These are phyloP conservation scores for Lachancea thermotolerans DNA, from an alignment of 805 yeast species.

Conservation along the genomic window DNA sequence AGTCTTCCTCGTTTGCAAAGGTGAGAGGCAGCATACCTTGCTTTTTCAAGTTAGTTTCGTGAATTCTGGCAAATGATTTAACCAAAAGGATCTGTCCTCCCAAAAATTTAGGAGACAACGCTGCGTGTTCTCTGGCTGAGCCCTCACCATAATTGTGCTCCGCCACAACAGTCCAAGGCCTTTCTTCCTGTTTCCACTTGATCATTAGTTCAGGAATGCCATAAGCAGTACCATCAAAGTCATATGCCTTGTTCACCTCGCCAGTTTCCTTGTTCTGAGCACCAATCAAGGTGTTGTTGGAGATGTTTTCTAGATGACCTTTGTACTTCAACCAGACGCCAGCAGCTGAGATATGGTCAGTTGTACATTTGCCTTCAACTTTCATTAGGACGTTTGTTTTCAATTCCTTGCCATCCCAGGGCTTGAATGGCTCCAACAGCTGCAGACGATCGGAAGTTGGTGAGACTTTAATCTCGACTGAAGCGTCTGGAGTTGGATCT, in stretches of 20 bases:
- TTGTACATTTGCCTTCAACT: constrained; percentile 97
- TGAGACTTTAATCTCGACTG: constrained; percentile 59
- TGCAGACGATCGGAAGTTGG: constrained; percentile 91
- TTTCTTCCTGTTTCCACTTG: constrained; percentile 79
- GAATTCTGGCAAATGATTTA: constrained; percentile 96
- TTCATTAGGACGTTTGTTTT: constrained; percentile 70
- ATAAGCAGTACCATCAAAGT: constrained; percentile 67
- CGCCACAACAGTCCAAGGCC: constrained; percentile 93
- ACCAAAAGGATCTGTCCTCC: constrained; percentile 87
- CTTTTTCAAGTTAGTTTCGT: constrained; percentile 95
- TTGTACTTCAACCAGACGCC: constrained; percentile 98
- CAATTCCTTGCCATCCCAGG: constrained; percentile 84
- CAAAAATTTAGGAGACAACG: constrained; percentile 87
- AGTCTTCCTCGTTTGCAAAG: constrained; percentile 84
- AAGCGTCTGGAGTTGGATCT: constrained; percentile 59
- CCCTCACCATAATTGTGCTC: constrained; percentile 99
- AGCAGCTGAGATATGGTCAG: constrained; percentile 98
- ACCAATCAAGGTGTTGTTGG: constrained; percentile 91
- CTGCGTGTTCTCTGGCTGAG: constrained; percentile 98
- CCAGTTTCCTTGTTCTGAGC: constrained; percentile 97
- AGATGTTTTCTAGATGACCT: constrained; percentile 94
- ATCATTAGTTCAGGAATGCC: constrained; percentile 95
- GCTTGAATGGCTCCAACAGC: constrained; percentile 76
- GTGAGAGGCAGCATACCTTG: constrained; percentile 88
- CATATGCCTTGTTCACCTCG: constrained; percentile 86